Evolutionary conservation across 2,329 filamentous ascomycete species (phyloP), one percentile per base, ranked within the genome.

Genomic region (Nannizziopsis arthrosporioides): DNA sequence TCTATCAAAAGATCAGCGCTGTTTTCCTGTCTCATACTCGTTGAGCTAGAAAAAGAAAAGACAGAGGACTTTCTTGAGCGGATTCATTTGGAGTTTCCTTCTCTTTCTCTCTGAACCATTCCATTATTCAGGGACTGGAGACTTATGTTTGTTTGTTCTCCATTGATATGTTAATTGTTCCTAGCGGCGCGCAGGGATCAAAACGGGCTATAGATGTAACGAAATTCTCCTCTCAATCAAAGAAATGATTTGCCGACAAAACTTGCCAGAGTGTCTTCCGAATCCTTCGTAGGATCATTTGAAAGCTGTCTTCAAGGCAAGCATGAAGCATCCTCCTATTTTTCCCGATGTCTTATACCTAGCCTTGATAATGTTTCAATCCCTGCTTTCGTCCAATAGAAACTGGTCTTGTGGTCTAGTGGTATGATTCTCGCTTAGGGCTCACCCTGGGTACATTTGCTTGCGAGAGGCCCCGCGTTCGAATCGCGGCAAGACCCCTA

Each of bases 391-490:
- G 10, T 19, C 38, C 27, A 32, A 44, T 44, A 17, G 17, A 44
- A 42, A 12, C 18, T 7, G 47, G 47, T 44, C 47, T 49, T 53
- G 42, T 66, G 62, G 63, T 66, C 62, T 64, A 65, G 64, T 59
- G 61, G 63, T 65, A 67, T 66, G 62, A 66, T 67, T 65, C 63
- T 65, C 61, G 63, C 64, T 66, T 64, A 63, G 61, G 62, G 62
- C 55, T 40, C 19, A 17, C 19, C 32, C 37, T 43, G 34, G 49
- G 46, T 47, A 17, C 41, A 38, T 27, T n/a, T 7, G 31, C 18
- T 22, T 53, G 48, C 49, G 46, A 51, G 49, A 46, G 49, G 49
- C 39, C 49, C 49, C 49, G 45, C 45, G 51, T 53, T 51, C 49
- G 52, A 48, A 40, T 52, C 51, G 51, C 53, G 47, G 51, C 51